A percentile compares a stretch with the other conserved stretches of the same genome.
Conservation (phyloP, 140 eudicot species). For the Cichorium intybus region DNA sequence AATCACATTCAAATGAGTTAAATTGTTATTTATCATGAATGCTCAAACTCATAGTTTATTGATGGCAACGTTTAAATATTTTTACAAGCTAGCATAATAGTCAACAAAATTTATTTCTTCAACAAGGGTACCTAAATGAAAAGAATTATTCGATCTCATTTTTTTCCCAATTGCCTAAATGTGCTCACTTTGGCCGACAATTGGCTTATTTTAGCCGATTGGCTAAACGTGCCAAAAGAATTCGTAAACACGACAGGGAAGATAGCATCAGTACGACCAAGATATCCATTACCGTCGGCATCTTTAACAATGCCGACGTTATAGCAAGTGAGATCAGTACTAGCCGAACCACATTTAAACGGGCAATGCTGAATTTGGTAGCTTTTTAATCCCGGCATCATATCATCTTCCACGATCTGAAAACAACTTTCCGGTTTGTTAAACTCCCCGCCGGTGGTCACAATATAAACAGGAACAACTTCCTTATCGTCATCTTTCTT, state of each 20-base stretch:
- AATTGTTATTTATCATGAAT: background rate
- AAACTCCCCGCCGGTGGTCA: constrained; percentile 28
- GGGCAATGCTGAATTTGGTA: constrained; percentile 35
- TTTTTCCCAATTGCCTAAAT: background rate
- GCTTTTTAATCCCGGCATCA: constrained; percentile 33
- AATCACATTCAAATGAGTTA: no score
- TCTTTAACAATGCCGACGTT: constrained; percentile 18
- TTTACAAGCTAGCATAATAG: background rate
- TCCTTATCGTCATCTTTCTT: constrained; percentile 17
- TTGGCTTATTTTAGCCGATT: constrained; percentile 10
- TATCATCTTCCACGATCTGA: constrained; percentile 28
- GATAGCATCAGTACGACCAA: constrained; percentile 23
- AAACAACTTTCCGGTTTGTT: constrained; percentile 37
- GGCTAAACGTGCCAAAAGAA: constrained; percentile 10
- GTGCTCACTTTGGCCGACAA: constrained; percentile 6
- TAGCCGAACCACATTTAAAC: constrained; percentile 30
- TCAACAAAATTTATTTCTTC: background rate
- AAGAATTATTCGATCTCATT: background rate
- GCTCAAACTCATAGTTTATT: background rate
- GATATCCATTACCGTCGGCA: constrained; percentile 18
- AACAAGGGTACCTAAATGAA: background rate
- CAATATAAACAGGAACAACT: background rate
- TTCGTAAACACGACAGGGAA: constrained; percentile 29
- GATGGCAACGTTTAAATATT: background rate
- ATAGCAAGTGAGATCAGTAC: constrained; percentile 15